Base-by-base conservation (phyloP, 106 monocot species). In the Cymbidium sinense region DNA sequence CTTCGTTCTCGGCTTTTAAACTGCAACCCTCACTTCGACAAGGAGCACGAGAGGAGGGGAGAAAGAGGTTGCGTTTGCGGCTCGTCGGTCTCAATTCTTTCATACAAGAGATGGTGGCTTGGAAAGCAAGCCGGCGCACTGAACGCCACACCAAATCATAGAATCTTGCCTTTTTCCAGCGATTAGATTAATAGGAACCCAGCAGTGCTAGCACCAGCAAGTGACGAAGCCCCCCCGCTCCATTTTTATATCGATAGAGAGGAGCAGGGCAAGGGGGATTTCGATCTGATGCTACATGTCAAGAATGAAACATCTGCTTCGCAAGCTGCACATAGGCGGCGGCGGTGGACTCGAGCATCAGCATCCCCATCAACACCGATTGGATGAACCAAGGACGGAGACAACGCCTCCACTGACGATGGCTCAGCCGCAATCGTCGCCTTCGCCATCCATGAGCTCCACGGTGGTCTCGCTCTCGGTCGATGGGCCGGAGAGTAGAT, bases 261-360 rank as follows among this genome's bases (percentile, higher is more conserved):
- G 78, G 67, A 30, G 2, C 27, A 44, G 35, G 30, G 18, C 30
- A 36, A 27, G 3, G 36, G 69, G 51, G 70, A 36, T 81, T 76
- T 71, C 79, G 79, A 79, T 87, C 84, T 82, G 80, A 83, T 83
- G 82, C 75, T 86, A 76, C 17, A 89, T 89, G 86, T 84, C 89
- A 54, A 85, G 81, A 74, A 89, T 89, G 89, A 89, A 89, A 86
- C 78, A 89, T 44, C 83, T 89, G 54, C 86, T 89, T 18, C 80
- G 89, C n/a, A 89, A 89, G 86, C 86, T 89, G 80, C 89, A 89
- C 81, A 82, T 89, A 75, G 83, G 85, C 30, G 75, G 85, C 20
- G 70, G 81, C 20, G 81, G 80, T 34, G 83, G 70, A 13, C 72
- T 76, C 62, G 71, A 75, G 44, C 81, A 43, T 65, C 77, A 77